phyloP scores from a whole-genome alignment of 257 asterid species.

The Capsicum baccatum region DNA sequence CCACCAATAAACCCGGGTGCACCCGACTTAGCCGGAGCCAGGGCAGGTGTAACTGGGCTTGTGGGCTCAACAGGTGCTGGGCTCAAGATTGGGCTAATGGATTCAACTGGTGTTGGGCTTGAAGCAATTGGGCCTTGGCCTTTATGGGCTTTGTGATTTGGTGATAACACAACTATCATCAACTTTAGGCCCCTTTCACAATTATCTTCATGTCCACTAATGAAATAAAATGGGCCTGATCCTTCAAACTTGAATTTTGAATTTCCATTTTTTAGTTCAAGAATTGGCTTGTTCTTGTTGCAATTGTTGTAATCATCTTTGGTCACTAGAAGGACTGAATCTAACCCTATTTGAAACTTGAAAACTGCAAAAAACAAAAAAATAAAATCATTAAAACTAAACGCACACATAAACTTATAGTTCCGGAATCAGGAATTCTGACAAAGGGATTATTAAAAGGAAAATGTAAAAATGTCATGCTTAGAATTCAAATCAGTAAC shows the following conservation, averaged over 20 bases:
- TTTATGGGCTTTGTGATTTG: conserved; percentile 21
- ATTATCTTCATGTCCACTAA: conserved; percentile 55
- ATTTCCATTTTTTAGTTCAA: conserved; percentile 38
- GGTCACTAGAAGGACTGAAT: conserved; percentile 53
- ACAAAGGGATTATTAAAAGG: not conserved
- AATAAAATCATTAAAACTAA: not conserved
- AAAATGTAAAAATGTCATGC: not conserved
- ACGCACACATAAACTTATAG: not conserved
- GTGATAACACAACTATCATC: conserved; percentile 36
- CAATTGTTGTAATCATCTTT: conserved; percentile 50
- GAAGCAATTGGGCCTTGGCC: not conserved
- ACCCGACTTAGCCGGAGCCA: not conserved
- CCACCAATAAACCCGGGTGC: not conserved
- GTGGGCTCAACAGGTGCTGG: not conserved
- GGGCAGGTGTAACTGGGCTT: conserved; percentile 34
- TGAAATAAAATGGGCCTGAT: conserved; percentile 56
- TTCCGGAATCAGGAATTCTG: not conserved
- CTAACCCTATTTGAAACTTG: conserved; percentile 46
- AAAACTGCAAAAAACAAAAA: conserved; percentile 46
- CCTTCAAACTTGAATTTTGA: conserved; percentile 43
- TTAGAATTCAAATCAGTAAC: no score
- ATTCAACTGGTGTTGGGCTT: conserved; percentile 21
- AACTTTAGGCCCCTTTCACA: conserved; percentile 62
- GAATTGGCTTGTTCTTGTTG: conserved; percentile 49
- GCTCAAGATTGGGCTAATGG: not conserved